Percentiles rank a stretch among this genome's conserved stretches.
Conservation (phyloP, 129 eudicot species). For the Daucus carota region DNA sequence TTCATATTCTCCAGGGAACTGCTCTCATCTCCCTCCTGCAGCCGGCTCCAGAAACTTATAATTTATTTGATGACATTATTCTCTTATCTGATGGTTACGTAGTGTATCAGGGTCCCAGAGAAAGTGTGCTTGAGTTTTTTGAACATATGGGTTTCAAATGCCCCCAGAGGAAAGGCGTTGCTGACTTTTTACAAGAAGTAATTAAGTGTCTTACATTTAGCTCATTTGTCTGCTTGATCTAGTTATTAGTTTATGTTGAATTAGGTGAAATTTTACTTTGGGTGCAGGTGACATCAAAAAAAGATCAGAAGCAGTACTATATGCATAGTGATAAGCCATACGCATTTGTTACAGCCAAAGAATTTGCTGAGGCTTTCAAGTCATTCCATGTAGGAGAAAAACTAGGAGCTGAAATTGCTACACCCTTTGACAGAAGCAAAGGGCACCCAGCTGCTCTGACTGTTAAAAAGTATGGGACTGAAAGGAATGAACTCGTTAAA, state of each 20-base stretch:
- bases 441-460: constrained; percentile 82
- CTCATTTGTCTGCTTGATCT: neutral
- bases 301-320: constrained; percentile 82
- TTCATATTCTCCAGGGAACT: constrained; percentile 25
- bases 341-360: constrained; percentile 47
- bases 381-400: constrained; percentile 54
- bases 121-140: constrained; percentile 21
- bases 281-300: constrained; percentile 65
- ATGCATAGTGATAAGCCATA: constrained; percentile 38
- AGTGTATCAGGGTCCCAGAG: constrained; percentile 28
- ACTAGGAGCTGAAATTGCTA: constrained; percentile 32
- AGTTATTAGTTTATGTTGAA: neutral
- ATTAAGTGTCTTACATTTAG: neutral
- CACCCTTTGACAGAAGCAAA: constrained; percentile 54
- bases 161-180: constrained; percentile 27
- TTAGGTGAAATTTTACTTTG: neutral
- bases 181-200: constrained; percentile 33
- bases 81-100: constrained; percentile 25
- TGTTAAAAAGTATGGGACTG: constrained; percentile 44
- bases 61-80: constrained; percentile 27
- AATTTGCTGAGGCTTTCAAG: constrained; percentile 53
- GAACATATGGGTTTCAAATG: constrained; percentile 25
- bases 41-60: constrained; percentile 29
- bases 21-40: constrained; percentile 27
- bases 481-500: constrained; percentile 44